Conservation (phyloP, 768 basidiomycete species). For the Psilocybe tampanensis region DNA sequence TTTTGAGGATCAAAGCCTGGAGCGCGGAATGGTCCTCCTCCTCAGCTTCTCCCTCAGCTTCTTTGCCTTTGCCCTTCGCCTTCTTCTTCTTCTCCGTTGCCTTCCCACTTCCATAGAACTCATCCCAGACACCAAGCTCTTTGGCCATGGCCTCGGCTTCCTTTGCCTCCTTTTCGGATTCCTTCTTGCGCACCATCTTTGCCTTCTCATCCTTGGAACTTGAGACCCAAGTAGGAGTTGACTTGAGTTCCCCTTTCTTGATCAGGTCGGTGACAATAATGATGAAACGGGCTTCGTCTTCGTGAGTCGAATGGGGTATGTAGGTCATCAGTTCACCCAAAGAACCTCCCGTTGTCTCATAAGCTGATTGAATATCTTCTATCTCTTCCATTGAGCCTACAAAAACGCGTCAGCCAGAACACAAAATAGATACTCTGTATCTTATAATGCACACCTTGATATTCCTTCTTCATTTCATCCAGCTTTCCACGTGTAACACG, state of each 20-base stretch:
- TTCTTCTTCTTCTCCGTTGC: slow-evolving; percentile 63
- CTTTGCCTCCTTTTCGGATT: slow-evolving; percentile 74
- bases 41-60: slow-evolving; percentile 37
- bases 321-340: slow-evolving; percentile 81
- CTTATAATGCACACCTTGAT: slow-evolving; percentile 67
- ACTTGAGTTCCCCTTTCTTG: slow-evolving; percentile 54
- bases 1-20: slow-evolving; percentile 81
- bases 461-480: slow-evolving; percentile 92
- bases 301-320: slow-evolving; percentile 82
- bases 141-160: slow-evolving; percentile 86
- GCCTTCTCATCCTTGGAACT: slow-evolving; percentile 82
- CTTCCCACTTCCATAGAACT: slow-evolving; percentile 84
- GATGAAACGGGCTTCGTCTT: slow-evolving; percentile 88
- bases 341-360: slow-evolving; percentile 69
- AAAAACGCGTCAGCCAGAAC: not conserved
- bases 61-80: slow-evolving; percentile 42
- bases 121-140: slow-evolving; percentile 93
- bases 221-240: slow-evolving; percentile 64
- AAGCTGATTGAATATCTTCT: slow-evolving; percentile 77
- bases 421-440: not conserved
- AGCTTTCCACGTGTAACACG: slow-evolving; percentile 83
- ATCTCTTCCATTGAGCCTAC: slow-evolving; percentile 86
- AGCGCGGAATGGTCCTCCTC: slow-evolving; percentile 71
- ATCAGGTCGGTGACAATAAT: slow-evolving; percentile 69
- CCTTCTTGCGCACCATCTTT: slow-evolving; percentile 70